Evolutionary conservation across 345 rosid genomes (phyloP).

Genomic region (Euclidium syriacum): DNA sequence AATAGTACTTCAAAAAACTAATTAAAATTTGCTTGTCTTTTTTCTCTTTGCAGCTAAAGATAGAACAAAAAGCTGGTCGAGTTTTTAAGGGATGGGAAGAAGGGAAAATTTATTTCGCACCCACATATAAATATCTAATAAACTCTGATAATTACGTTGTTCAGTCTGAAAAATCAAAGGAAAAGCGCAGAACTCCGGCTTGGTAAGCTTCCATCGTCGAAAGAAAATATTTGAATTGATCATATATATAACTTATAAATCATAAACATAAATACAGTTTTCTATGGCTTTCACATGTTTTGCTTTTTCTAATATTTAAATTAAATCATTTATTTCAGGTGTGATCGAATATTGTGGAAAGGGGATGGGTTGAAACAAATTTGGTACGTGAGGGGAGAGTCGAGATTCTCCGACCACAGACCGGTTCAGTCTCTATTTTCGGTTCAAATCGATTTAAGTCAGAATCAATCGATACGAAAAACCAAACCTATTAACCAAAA

Average conservation of each 20-base stretch:
- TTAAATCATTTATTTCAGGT: slow-evolving; percentile 43
- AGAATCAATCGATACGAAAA: slow-evolving; percentile 14
- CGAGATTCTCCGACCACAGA: slow-evolving; percentile 89
- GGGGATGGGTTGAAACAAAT: slow-evolving; percentile 80
- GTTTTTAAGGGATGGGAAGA: slow-evolving; percentile 91
- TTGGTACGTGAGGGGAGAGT: slow-evolving; percentile 76
- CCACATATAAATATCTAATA: slow-evolving; percentile 76
- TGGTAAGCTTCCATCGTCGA: slow-evolving; percentile 46
- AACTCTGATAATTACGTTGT: slow-evolving; percentile 69
- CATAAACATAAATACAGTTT: too few relatives aligned
- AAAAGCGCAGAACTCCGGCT: slow-evolving; percentile 78
- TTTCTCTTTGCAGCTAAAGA: slow-evolving; percentile 45
- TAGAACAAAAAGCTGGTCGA: slow-evolving; percentile 72
- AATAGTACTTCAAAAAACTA: not conserved
- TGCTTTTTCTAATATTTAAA: not conserved
- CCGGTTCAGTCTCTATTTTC: slow-evolving; percentile 85
- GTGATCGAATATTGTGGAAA: slow-evolving; percentile 88
- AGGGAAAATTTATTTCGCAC: slow-evolving; percentile 77
- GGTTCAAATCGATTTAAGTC: slow-evolving; percentile 38
- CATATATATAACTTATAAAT: not conserved
- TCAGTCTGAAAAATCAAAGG: slow-evolving; percentile 53
- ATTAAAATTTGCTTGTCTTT: not conserved
- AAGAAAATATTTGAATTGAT: too few relatives aligned
- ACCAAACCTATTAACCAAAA: slow-evolving; percentile 26
- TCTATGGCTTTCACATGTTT: too few relatives aligned